Evolutionary conservation across 345 rosid species (phyloP), one percentile per base, ranked within the genome.

Genomic region (Eucalyptus regnans): DNA sequence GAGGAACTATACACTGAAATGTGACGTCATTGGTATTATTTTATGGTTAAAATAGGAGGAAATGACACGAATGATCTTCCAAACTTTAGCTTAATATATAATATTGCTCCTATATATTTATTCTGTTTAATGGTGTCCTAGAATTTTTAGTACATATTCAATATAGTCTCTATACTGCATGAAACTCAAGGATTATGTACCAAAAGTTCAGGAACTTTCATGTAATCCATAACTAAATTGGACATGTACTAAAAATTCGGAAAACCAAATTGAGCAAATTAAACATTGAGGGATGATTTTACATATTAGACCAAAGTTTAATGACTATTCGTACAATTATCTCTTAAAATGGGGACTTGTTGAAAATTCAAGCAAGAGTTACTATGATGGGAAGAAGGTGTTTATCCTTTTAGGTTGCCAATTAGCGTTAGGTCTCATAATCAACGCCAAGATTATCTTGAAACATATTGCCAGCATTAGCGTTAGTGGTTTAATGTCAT

Each of bases 221-320:
- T 56, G 12, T 23, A 60, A 11, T 11, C 15, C 4, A 27, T 12
- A 4, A 7, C 9, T 3, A 64, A 29, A 64, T 64, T 29, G 37
- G 4, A 29, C 2, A 64, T 1, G 17, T 29, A 64, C 0, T 29
- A 64, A n/a, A n/a, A n/a, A 2, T n/a, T 64, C 0, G 2, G 0
- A n/a, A 0, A 3, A n/a, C 1, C 10, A n/a, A 7, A 64, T n/a
- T n/a, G 1, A 64, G 16, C 0, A n/a, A 64, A 14, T n/a, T 64
- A 64, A n/a, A 4, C 17, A 4, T 64, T 0, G 9, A 64, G 37
- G 5, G 5, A 7, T 7, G 20, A 64, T 14, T 1, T n/a, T 64
- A 7, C 76, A 14, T 14, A n/a, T 64, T 0, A 14, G 0, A 14
- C 0, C 2, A 64, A 2, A 13, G 20, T 14, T 64, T 3, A 64